These are phyloP conservation scores for Chlamydomonas sphaeroides DNA, from an alignment of 139 green algal species.

Conservation along the genomic window DNA sequence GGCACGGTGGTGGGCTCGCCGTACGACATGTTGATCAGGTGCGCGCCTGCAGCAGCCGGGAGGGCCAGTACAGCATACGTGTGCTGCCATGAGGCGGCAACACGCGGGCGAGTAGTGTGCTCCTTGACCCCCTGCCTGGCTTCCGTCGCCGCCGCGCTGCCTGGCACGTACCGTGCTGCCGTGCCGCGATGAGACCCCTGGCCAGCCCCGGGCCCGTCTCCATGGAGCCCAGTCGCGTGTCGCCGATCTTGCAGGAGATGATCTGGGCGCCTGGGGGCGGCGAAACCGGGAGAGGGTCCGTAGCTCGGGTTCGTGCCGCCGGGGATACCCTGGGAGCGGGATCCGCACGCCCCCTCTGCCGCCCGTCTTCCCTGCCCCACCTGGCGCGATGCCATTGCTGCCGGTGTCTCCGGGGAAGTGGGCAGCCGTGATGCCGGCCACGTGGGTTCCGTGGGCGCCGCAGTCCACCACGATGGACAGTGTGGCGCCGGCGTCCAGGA, in stretches of 20 bases:
- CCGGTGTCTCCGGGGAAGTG: constrained; percentile 82
- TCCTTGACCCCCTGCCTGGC: not conserved
- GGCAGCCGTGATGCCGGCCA: constrained; percentile 87
- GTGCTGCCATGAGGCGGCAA: no score
- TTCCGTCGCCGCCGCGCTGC: not conserved
- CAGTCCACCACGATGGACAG: constrained; percentile 88
- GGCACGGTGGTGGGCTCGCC: constrained; percentile 78
- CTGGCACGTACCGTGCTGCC: constrained; percentile 55
- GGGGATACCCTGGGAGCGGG: no score
- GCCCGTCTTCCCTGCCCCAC: constrained; percentile 29
- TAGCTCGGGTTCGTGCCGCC: no score
- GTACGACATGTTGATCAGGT: constrained; percentile 92
- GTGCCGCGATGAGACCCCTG: constrained; percentile 74
- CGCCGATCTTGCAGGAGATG: constrained; percentile 95
- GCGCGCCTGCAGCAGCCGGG: constrained; percentile 41
- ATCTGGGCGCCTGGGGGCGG: constrained; percentile 90
- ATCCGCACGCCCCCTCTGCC: no score
- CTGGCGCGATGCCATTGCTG: constrained; percentile 89
- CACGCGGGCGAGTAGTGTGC: no score
- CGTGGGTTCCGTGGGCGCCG: constrained; percentile 90
- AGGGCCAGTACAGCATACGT: no score
- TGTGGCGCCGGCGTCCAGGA: constrained; percentile 82
- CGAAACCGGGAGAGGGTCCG: no score
- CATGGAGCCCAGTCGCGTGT: constrained; percentile 85
- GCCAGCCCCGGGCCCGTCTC: constrained; percentile 84